phyloP scores from a whole-genome alignment of 805 yeast genomes.

The Wickerhamomyces rabaulensis region DNA sequence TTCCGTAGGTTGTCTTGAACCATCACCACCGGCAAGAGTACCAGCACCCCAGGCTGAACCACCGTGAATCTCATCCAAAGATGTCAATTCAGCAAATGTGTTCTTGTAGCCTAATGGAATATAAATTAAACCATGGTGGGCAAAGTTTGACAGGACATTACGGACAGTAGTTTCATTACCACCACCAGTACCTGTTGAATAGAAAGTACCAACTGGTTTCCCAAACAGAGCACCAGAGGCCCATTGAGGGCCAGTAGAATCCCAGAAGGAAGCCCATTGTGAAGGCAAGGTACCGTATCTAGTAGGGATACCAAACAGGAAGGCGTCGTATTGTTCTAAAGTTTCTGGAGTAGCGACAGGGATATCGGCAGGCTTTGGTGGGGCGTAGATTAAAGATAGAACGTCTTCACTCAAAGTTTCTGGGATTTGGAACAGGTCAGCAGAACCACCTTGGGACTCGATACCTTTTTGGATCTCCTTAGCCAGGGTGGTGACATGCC shows the following conservation, averaged over 20 bases:
- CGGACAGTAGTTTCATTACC: slow-evolving; percentile 74
- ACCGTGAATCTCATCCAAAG: slow-evolving; percentile 67
- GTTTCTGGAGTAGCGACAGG: slow-evolving; percentile 57
- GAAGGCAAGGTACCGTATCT: slow-evolving; percentile 73
- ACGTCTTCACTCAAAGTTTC: slow-evolving; percentile 68
- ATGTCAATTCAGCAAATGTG: slow-evolving; percentile 49
- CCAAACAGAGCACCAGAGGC: slow-evolving; percentile 63
- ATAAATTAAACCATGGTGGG: slow-evolving; percentile 73
- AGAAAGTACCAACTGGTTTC: slow-evolving; percentile 69
- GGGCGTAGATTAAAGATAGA: slow-evolving; percentile 61
- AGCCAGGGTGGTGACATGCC: slow-evolving; percentile 69
- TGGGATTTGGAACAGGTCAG: slow-evolving; percentile 71
- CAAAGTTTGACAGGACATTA: slow-evolving; percentile 51
- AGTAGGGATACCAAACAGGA: slow-evolving; percentile 76
- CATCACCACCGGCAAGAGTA: slow-evolving; percentile 68
- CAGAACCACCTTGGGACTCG: slow-evolving; percentile 62
- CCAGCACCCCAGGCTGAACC: slow-evolving; percentile 90
- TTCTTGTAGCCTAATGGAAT: slow-evolving; percentile 72
- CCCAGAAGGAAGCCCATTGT: slow-evolving; percentile 76
- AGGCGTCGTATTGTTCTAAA: slow-evolving; percentile 62
- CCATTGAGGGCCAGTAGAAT: slow-evolving; percentile 74
- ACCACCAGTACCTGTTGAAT: slow-evolving; percentile 71
- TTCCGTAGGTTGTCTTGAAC: slow-evolving; percentile 60
- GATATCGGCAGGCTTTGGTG: slow-evolving; percentile 43
- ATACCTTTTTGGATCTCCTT: slow-evolving; percentile 65